Base-by-base conservation (phyloP, 2,329 filamentous ascomycete species). In the Beauveria asiatica region DNA sequence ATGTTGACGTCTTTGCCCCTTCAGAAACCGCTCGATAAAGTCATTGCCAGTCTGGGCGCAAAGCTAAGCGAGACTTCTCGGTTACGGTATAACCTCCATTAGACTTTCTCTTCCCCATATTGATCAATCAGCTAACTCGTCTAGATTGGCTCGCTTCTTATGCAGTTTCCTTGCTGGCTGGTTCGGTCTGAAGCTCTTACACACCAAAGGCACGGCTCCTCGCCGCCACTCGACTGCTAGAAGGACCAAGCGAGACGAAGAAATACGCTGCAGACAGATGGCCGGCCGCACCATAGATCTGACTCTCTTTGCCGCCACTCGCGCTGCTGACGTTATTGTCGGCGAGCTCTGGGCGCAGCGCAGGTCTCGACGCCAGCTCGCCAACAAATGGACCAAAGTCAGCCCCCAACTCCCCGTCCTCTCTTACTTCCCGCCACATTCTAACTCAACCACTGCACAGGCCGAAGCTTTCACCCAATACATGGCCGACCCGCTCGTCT, bases 201-300 rank as follows among this genome's bases (percentile, higher is more conserved):
- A 86, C 68, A 80, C 81, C 21, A 83, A 83, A 66, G 59, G 59
- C 45, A 60, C 59, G 5, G 59, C 59, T 3, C 59, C 59, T 10
- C 59, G 59, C 21, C 59, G 59, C 9, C 52, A 79, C 63, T 73
- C 76, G 5, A 51, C 57, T 5, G 57, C 61, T 37, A 30, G 56
- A 6, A 33, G 55, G 9, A 46, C 42, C 16, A 23, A 23, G 25
- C 57, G 23, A 19, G 44, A 59, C 8, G 51, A 59, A 17, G 53
- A 50, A 25, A 16, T 61, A 3, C 65, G 59, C 39, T 49, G 63
- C n/a, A 62, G 63, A 59, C 69, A 65, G 57, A 66, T 70, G 62
- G 88, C 86, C 11, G 90, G 90, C 49, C 84, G 86, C 66, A 93
- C 90, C 1, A 80, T 95, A 62, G 90, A 95, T 69, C 78, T 95